Percentiles rank a stretch among this genome's conserved stretches.
Evolutionary conservation across 2,329 filamentous ascomycete species (phyloP).

Genomic region (Sporothrix brasiliensis): DNA sequence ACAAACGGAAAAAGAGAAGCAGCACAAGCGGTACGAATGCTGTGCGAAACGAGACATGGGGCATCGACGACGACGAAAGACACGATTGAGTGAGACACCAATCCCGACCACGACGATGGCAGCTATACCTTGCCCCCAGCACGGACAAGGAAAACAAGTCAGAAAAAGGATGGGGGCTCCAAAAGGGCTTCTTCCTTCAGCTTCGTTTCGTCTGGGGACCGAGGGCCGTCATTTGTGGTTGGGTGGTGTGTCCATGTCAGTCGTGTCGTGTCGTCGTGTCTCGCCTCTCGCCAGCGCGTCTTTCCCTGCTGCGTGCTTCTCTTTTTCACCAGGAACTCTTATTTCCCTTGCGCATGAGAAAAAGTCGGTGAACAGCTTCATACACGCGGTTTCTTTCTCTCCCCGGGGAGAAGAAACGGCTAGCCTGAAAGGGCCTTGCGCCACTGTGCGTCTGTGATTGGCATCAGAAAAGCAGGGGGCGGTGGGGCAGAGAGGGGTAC

Average conservation of each 20-base stretch:
- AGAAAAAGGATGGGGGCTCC: conserved; percentile 30
- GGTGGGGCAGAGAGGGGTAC: background rate
- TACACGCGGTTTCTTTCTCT: conserved; percentile 16
- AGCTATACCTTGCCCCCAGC: conserved; percentile 6
- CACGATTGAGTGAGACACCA: background rate
- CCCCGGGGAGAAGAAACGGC: conserved; percentile 12
- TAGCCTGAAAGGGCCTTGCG: conserved; percentile 38
- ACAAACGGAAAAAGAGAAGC: conserved; percentile 36
- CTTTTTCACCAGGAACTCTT: conserved; percentile 20
- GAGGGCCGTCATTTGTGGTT: background rate
- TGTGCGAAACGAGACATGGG: background rate
- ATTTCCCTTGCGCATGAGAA: conserved; percentile 36
- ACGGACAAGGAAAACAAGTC: background rate
- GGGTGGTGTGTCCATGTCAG: background rate
- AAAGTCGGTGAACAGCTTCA: conserved; percentile 40
- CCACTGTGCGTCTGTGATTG: conserved; percentile 37
- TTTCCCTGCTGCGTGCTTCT: background rate
- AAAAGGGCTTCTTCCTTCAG: conserved; percentile 30
- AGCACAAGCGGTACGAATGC: background rate
- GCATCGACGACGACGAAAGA: background rate
- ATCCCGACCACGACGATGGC: too few relatives aligned
- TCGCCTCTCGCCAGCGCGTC: background rate
- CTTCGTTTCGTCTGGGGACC: conserved; percentile 3
- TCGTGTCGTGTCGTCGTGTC: background rate
- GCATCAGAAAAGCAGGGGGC: conserved; percentile 38